Conservation (phyloP, 768 basidiomycete genomes). For the Myochromella boudieri region DNA sequence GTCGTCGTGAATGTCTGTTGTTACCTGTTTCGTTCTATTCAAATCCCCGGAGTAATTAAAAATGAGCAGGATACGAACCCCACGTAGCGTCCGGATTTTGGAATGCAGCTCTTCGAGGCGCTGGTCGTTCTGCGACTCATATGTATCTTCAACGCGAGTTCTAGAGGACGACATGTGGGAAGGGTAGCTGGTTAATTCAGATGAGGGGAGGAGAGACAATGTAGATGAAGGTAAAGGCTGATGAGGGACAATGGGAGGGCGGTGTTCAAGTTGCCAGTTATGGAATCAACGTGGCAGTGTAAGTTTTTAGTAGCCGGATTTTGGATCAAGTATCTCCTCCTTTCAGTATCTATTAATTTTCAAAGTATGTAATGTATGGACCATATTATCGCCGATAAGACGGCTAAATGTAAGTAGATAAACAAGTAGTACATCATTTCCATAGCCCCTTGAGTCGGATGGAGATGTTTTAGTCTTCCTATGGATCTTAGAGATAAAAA, state of each 20-base stretch:
- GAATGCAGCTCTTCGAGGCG: conserved; percentile 81
- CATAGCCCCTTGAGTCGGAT: no score
- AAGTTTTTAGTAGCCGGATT: no score
- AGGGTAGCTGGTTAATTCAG: background rate
- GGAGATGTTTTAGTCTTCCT: no score
- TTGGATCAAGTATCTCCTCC: no score
- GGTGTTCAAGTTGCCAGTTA: background rate
- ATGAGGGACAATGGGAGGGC: background rate
- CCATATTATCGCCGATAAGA: no score
- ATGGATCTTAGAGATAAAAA: no score
- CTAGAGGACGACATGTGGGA: conserved; percentile 42
- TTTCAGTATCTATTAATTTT: no score
- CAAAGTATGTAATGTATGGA: no score
- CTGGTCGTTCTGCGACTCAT: conserved; percentile 86
- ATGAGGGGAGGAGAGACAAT: background rate
- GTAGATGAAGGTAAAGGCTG: no score
- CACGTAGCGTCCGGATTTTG: conserved; percentile 78
- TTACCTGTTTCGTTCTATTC: conserved; percentile 52
- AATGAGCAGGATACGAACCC: conserved; percentile 58
- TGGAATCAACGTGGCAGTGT: no score
- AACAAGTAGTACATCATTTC: no score
- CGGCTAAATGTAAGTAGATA: no score
- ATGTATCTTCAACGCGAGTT: conserved; percentile 62
- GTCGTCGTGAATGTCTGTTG: conserved; percentile 83
- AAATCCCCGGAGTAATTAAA: background rate